phyloP scores from a whole-genome alignment of 2,329 filamentous ascomycete species.

The Exophiala aquamarina region DNA sequence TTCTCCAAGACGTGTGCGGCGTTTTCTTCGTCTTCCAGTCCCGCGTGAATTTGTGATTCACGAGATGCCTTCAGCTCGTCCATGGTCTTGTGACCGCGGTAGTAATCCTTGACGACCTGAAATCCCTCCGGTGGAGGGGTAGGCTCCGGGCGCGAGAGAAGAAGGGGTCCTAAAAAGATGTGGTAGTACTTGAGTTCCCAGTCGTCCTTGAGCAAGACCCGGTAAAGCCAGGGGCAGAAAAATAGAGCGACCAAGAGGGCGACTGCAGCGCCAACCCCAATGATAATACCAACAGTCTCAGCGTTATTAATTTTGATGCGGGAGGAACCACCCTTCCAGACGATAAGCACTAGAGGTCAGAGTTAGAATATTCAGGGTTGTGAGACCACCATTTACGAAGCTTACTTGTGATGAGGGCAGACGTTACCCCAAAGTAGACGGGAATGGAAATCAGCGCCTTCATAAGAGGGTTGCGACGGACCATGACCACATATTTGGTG shows the following conservation, averaged over 20 bases:
- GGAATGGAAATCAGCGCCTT: conserved; percentile 13
- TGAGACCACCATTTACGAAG: not conserved
- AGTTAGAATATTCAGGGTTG: not conserved
- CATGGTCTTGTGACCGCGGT: conserved; percentile 10
- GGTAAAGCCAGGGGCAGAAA: conserved; percentile 17
- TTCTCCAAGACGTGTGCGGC: not conserved
- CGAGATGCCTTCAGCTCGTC: conserved; percentile 9
- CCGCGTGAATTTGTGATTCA: not conserved
- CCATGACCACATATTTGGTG: conserved; percentile 69
- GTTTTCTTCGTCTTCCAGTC: not conserved
- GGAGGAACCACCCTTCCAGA: conserved; percentile 19
- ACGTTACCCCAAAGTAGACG: conserved; percentile 20
- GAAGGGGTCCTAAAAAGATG: conserved; percentile 11
- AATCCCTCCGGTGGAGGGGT: conserved; percentile 3
- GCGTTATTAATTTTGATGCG: conserved; percentile 1
- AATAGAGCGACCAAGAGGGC: conserved; percentile 13
- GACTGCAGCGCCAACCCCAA: conserved; percentile 10
- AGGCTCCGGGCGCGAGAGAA: not conserved
- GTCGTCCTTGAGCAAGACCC: conserved; percentile 12
- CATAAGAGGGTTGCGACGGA: conserved; percentile 62
- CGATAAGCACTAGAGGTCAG: conserved; percentile 19
- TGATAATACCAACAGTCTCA: conserved; percentile 12
- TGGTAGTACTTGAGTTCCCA: conserved; percentile 14
- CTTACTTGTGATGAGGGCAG: conserved; percentile 13
- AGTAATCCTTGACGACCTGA: conserved; percentile 11